phyloP scores from a whole-genome alignment of 2,329 filamentous ascomycete species.

The Aspergillus bombycis region DNA sequence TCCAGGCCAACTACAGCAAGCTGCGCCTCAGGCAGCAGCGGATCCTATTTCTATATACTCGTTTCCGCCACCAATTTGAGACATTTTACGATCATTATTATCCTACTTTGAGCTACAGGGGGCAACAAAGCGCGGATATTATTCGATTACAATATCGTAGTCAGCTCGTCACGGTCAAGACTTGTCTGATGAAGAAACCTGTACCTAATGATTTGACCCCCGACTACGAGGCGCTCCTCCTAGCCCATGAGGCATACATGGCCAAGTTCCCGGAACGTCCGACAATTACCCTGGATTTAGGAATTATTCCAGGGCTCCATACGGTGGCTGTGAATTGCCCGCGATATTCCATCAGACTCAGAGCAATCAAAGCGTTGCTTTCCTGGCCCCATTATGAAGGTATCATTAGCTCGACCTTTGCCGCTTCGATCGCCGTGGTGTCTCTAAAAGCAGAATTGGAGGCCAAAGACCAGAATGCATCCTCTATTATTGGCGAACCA shows the following conservation, averaged over 20 bases:
- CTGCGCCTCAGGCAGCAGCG: neutral
- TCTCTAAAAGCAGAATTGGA: neutral
- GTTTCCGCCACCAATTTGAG: conserved; percentile 4
- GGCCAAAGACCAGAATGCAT: neutral
- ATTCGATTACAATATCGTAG: conserved; percentile 3
- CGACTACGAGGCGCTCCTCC: neutral
- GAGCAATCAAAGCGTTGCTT: conserved; percentile 1
- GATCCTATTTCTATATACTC: neutral
- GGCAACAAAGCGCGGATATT: conserved; percentile 1
- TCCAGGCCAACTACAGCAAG: neutral
- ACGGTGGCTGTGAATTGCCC: neutral
- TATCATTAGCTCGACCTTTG: neutral
- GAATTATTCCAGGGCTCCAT: neutral
- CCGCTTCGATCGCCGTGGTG: neutral
- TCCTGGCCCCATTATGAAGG: conserved; percentile 12
- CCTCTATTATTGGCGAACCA: neutral
- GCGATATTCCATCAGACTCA: neutral
- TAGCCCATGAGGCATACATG: neutral
- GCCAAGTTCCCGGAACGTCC: conserved; percentile 3
- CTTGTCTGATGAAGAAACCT: neutral
- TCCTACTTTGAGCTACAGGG: neutral
- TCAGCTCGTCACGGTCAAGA: conserved; percentile 8
- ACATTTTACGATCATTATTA: neutral
- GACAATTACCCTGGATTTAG: neutral
- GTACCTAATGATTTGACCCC: neutral